Evolutionary conservation across 768 basidiomycete genomes (phyloP).

Genomic region (Kwoniella dejecticola): DNA sequence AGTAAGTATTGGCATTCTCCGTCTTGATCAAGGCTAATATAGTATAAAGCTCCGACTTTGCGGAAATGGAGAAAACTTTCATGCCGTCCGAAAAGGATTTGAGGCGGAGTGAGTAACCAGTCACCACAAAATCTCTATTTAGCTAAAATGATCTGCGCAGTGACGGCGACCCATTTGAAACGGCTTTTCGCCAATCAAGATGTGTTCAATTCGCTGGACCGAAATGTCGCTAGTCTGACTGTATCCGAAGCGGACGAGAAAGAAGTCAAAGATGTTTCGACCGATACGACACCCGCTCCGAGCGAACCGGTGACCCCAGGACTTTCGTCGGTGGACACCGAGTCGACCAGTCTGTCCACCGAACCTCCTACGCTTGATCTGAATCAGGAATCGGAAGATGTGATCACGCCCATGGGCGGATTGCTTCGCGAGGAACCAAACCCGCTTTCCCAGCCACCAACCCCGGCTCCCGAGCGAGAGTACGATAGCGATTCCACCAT

Average conservation of each 20-base stretch:
- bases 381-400: slow-evolving; percentile 5
- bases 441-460: slow-evolving; percentile 18
- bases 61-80: slow-evolving; percentile 64
- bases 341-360: neutral
- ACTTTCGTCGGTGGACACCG: neutral
- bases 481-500: slow-evolving; percentile 59
- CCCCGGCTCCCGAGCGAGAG: slow-evolving; percentile 23
- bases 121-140: neutral
- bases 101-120: slow-evolving; percentile 53
- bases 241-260: slow-evolving; percentile 53
- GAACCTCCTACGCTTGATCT: slow-evolving; percentile 11
- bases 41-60: slow-evolving; percentile 67
- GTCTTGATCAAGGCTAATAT: neutral
- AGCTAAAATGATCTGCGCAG: slow-evolving; percentile 13
- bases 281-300: slow-evolving; percentile 5
- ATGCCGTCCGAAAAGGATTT: slow-evolving; percentile 62
- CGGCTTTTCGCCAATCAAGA: slow-evolving; percentile 56
- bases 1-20: slow-evolving; percentile 55
- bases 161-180: slow-evolving; percentile 56
- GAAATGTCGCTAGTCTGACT: slow-evolving; percentile 48
- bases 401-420: slow-evolving; percentile 34
- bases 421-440: slow-evolving; percentile 17
- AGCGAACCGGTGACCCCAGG: slow-evolving; percentile 29
- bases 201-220: slow-evolving; percentile 42
- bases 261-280: slow-evolving; percentile 29